Evolutionary conservation across 2,329 filamentous ascomycete genomes (phyloP).

Genomic region (Alternaria sp.): DNA sequence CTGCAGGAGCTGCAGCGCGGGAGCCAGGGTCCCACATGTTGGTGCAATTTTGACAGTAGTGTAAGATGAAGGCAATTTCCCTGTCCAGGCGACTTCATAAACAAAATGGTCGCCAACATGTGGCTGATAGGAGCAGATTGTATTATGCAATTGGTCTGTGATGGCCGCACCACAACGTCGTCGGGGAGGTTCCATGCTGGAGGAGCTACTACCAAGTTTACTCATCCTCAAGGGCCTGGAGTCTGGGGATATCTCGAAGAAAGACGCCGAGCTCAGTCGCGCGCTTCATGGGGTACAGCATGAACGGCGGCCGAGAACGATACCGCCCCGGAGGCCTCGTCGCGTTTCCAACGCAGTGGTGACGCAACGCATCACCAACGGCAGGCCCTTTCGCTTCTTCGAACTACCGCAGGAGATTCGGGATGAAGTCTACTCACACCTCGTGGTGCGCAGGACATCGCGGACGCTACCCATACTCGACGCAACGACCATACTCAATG

Average conservation of each 20-base stretch:
- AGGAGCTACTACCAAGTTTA: constrained; percentile 13
- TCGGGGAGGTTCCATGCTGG: constrained; percentile 32
- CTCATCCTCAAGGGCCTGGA: constrained; percentile 5
- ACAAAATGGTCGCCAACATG: constrained; percentile 14
- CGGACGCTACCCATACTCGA: constrained; percentile 25
- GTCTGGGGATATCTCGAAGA: background rate
- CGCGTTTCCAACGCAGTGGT: background rate
- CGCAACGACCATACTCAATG: constrained; percentile 30
- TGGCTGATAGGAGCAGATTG: constrained; percentile 22
- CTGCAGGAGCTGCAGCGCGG: constrained; percentile 29
- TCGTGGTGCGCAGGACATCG: constrained; percentile 26
- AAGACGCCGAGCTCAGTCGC: background rate
- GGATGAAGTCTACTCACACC: constrained; percentile 37
- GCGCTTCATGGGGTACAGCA: background rate
- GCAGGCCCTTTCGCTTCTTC: constrained; percentile 35
- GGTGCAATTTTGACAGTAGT: constrained; percentile 33
- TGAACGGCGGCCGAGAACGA: constrained; percentile 1
- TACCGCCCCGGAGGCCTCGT: constrained; percentile 2
- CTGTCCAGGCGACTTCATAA: constrained; percentile 22
- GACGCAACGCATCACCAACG: constrained; percentile 1
- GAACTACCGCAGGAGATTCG: constrained; percentile 36
- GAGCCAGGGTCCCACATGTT: constrained; percentile 34
- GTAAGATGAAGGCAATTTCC: constrained; percentile 27
- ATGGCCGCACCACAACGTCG: constrained; percentile 38
- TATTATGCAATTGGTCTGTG: constrained; percentile 30